These are phyloP conservation scores for Mediolabrus comicus DNA, from an alignment of 108 stramenopile genomes.

Conservation along the genomic window DNA sequence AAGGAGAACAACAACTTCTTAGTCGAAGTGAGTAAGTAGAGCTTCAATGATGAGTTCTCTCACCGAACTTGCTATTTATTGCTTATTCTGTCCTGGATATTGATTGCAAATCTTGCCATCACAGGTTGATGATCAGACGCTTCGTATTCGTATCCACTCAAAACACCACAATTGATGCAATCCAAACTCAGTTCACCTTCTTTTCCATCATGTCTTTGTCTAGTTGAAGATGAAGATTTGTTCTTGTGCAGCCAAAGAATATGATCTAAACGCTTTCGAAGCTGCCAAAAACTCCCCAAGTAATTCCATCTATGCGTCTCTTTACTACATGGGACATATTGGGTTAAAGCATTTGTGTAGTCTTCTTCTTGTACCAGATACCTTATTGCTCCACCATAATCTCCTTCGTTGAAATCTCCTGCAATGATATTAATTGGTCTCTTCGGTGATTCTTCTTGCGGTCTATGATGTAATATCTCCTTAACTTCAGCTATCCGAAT, in stretches of 20 bases:
- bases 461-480: conserved; percentile 12
- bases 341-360: conserved; percentile 30
- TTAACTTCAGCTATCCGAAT: conserved; percentile 34
- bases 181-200: neutral
- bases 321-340: conserved; percentile 29
- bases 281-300: conserved; percentile 8
- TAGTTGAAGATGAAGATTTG: neutral
- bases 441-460: neutral
- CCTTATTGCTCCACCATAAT: conserved; percentile 18
- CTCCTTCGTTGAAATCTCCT: conserved; percentile 44
- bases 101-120: conserved; percentile 29
- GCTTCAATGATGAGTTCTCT: no score
- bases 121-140: conserved; percentile 50
- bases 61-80: neutral
- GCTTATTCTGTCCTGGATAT: conserved; percentile 6
- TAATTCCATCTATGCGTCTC: conserved; percentile 46
- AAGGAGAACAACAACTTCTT: no score
- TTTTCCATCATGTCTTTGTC: neutral
- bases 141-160: conserved; percentile 34
- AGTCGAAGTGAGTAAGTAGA: no score
- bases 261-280: conserved; percentile 48
- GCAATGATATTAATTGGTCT: conserved; percentile 27
- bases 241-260: conserved; percentile 38
- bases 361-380: conserved; percentile 24
- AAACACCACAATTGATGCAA: conserved; percentile 36